Conservation (phyloP, 2,329 filamentous ascomycete species). For the Aureobasidium sp. region DNA sequence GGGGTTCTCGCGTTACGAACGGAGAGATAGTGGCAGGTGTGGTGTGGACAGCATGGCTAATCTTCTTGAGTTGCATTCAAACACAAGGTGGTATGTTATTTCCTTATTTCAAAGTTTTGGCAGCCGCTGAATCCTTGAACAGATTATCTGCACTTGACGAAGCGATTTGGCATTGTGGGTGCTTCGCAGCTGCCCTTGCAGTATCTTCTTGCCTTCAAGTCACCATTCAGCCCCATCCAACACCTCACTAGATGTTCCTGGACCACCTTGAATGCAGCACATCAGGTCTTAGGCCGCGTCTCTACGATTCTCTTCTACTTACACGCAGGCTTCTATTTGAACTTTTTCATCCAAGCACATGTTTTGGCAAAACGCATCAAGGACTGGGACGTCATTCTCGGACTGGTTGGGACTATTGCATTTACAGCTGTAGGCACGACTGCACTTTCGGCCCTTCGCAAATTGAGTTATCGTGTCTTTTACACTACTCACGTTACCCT, state of each 20-base stretch:
- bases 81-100: conserved; percentile 45
- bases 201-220: conserved; percentile 46
- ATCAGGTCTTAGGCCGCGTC: conserved; percentile 50
- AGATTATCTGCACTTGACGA: conserved; percentile 58
- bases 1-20: conserved; percentile 38
- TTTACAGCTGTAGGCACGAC: conserved; percentile 40
- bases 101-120: background rate
- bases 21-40: conserved; percentile 41
- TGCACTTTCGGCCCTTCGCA: conserved; percentile 39
- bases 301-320: conserved; percentile 41
- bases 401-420: conserved; percentile 38
- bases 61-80: conserved; percentile 40
- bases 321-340: conserved; percentile 48
- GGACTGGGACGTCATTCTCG: conserved; percentile 50
- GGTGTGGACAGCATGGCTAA: conserved; percentile 44
- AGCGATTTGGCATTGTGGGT: conserved; percentile 50
- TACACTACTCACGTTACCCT: conserved; percentile 48
- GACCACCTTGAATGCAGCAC: conserved; percentile 46
- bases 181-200: conserved; percentile 53
- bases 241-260: conserved; percentile 46
- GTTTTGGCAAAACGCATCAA: conserved; percentile 45
- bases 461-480: conserved; percentile 43
- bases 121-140: background rate
- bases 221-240: conserved; percentile 43
- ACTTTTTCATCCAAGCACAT: conserved; percentile 45